Base-by-base conservation (phyloP, 169 alveolate species). In the Ichthyophthirius multifiliis region DNA sequence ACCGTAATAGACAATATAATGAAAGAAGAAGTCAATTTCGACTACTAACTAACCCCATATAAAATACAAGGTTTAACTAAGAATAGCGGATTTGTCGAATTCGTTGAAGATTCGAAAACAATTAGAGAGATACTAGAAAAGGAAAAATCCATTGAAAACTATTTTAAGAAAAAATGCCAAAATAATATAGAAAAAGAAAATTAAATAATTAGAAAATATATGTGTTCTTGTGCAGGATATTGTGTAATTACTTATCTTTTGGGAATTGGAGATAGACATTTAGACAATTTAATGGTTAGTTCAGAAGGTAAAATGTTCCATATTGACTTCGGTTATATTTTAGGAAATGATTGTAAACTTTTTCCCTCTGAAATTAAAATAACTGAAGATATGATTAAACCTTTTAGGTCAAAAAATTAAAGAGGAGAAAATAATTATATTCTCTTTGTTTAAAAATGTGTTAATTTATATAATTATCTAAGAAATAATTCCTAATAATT, bases 211-310 rank as follows among this genome's bases (percentile, higher is more conserved):
- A 96, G 91, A 37, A 97, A 91, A 43, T 96, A 98, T 86, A 92
- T 98, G 18, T 90, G 95, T 43, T 96, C 99, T 46, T 96, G 99
- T 80, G 99, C 99, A 3, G 99, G 99, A 13, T 97, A 98, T 90
- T 95, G 99, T 86, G 99, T 98, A n/a, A 93, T 97, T 30, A 98
- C 99, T 1, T 98, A 97, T 88, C 85, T 99, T 27, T 89, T 99
- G 77, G 99, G 99, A 27, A 96, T 99, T 4, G 99, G 99, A 12
- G 99, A 99, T 88, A 90, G 99, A 30, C 99, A 99, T 92, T 88
- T 97, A 65, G 99, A 99, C 88, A 99, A 99, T 87, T 75, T 99
- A 71, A 92, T 99, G 93, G 91, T 97, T 15, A 92, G 95, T 67
- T 91, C 89, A 65, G 90, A 88, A 83, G 98, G 99, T 2, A 94